Conservation (phyloP, 257 asterid genomes). For the Rehmannia glutinosa region DNA sequence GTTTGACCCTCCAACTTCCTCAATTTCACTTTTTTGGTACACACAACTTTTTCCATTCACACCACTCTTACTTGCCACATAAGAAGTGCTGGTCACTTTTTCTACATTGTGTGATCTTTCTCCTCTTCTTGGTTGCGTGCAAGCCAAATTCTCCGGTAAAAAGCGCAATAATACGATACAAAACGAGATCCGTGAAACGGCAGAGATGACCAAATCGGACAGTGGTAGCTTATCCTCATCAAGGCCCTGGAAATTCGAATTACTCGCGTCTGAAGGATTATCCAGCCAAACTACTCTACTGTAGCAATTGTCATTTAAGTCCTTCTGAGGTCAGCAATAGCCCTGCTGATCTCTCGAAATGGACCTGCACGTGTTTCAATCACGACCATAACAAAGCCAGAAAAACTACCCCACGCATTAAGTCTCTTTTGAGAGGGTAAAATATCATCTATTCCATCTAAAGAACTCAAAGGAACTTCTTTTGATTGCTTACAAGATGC, state of each 20-base stretch:
- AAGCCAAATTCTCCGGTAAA: slow-evolving; percentile 53
- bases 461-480: slow-evolving; percentile 43
- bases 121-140: slow-evolving; percentile 3
- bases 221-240: slow-evolving; percentile 43
- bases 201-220: slow-evolving; percentile 42
- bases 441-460: slow-evolving; percentile 36
- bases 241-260: slow-evolving; percentile 25
- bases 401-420: neutral
- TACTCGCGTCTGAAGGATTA: slow-evolving; percentile 16
- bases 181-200: slow-evolving; percentile 80
- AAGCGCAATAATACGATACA: slow-evolving; percentile 37
- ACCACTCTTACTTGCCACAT: neutral
- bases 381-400: slow-evolving; percentile 38
- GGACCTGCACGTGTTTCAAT: slow-evolving; percentile 47
- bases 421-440: slow-evolving; percentile 9
- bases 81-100: neutral
- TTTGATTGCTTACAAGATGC: slow-evolving; percentile 35
- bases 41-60: slow-evolving; percentile 5
- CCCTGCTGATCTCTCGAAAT: slow-evolving; percentile 34
- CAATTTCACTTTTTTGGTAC: neutral
- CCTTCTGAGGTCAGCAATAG: slow-evolving; percentile 60
- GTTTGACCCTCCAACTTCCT: slow-evolving; percentile 14
- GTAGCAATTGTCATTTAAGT: slow-evolving; percentile 18
- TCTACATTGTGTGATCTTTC: neutral
- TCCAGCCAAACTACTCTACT: slow-evolving; percentile 67